phyloP scores from a whole-genome alignment of 441 rosid species.

The Cnidoscolus chayamansa region DNA sequence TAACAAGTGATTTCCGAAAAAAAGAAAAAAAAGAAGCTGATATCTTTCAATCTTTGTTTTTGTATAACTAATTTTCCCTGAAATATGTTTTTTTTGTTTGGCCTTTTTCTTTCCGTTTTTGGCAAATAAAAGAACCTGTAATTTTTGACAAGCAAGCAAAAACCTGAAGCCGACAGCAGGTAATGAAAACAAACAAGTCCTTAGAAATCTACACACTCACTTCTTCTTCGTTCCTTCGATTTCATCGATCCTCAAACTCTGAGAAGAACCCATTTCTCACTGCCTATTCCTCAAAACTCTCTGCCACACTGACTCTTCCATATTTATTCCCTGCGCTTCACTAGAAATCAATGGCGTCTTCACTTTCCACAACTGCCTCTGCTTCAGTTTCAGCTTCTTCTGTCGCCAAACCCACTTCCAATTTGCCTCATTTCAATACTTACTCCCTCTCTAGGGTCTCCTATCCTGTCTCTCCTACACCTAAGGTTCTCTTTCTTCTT shows the following conservation, averaged over 20 bases:
- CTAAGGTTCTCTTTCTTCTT: slow-evolving; percentile 39
- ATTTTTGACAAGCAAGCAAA: slow-evolving; percentile 9
- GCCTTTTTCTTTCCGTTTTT: too few relatives aligned
- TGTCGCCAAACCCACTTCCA: slow-evolving; percentile 21
- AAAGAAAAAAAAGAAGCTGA: too few relatives aligned
- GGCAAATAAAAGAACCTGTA: too few relatives aligned
- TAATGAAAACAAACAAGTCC: background rate
- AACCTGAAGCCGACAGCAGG: background rate
- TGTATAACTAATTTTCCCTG: too few relatives aligned
- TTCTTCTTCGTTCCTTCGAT: background rate
- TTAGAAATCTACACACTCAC: background rate
- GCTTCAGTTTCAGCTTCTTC: slow-evolving; percentile 22
- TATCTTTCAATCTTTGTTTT: too few relatives aligned
- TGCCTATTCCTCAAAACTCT: background rate
- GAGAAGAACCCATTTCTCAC: background rate
- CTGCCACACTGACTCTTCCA: background rate
- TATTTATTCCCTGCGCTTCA: background rate
- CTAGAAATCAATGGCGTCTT: slow-evolving; percentile 29
- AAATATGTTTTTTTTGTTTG: too few relatives aligned
- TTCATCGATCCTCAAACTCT: slow-evolving; percentile 17
- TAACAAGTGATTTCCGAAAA: too few relatives aligned
- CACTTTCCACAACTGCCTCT: slow-evolving; percentile 25
- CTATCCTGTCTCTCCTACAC: slow-evolving; percentile 41
- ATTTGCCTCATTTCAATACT: slow-evolving; percentile 14
- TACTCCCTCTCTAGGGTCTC: slow-evolving; percentile 5